phyloP scores from a whole-genome alignment of 495 filamentous ascomycete species.

The Trichoderma virens region DNA sequence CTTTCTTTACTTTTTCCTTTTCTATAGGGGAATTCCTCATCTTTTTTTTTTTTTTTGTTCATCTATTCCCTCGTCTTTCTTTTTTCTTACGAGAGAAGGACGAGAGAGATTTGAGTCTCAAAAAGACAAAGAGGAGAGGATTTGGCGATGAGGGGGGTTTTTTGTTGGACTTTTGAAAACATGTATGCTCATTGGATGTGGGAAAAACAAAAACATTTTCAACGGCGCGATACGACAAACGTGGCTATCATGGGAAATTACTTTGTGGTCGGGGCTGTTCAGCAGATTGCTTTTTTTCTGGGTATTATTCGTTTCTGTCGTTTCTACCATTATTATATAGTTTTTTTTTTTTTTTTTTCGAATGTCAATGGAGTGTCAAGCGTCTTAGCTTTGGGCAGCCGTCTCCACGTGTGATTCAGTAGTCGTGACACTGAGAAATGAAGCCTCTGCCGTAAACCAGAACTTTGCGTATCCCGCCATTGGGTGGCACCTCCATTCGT shows the following conservation, averaged over 20 bases:
- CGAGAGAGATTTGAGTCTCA: background rate
- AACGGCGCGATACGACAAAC: background rate
- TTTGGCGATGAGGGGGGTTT: no score
- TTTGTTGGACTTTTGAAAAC: no score
- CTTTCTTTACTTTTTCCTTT: background rate
- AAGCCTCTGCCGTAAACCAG: no score
- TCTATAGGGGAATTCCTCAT: no score
- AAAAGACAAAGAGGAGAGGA: background rate
- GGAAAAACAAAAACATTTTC: no score
- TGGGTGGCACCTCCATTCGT: no score
- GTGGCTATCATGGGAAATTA: background rate
- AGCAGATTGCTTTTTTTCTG: background rate
- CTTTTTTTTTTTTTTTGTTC: background rate
- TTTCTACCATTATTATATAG: background rate
- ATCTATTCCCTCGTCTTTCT: background rate
- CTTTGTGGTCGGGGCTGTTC: no score
- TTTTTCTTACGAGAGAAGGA: background rate
- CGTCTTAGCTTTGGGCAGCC: background rate
- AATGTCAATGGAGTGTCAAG: no score
- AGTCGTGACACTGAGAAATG: no score
- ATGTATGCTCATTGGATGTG: background rate
- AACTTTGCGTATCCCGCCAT: no score
- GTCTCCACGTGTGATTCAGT: no score
- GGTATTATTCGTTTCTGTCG: background rate
- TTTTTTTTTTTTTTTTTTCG: background rate